Evolutionary conservation across 148 eudicot species (phyloP).

Genomic region (Pharnaceum exiguum): DNA sequence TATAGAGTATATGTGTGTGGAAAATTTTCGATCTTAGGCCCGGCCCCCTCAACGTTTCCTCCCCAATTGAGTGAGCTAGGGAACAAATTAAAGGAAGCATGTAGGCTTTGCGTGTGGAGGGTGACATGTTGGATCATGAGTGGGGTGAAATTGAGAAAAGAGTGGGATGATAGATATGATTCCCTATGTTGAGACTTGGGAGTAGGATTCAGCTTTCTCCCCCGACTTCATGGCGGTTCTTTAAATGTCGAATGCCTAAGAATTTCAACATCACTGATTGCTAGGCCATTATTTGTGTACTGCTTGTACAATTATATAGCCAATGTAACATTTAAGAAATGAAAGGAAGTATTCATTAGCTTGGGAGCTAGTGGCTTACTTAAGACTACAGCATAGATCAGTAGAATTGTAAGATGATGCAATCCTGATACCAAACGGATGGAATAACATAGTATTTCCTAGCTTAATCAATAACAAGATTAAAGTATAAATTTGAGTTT

Average conservation of each 20-base stretch:
- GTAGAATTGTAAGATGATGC: no score
- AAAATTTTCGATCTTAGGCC: no score
- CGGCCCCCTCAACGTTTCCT: no score
- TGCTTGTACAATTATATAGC: neutral
- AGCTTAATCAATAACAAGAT: no score
- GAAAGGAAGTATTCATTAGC: no score
- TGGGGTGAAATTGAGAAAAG: slow-evolving; percentile 16
- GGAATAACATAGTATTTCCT: no score
- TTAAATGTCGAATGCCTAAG: slow-evolving; percentile 13
- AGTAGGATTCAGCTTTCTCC: slow-evolving; percentile 20
- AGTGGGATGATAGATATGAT: slow-evolving; percentile 14
- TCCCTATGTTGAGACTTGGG: slow-evolving; percentile 19
- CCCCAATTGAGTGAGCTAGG: neutral
- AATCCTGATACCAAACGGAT: no score
- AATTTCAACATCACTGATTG: slow-evolving; percentile 33
- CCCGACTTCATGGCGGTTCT: slow-evolving; percentile 18
- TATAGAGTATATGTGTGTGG: no score
- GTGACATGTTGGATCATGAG: slow-evolving; percentile 16
- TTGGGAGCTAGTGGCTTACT: no score
- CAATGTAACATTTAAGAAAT: neutral
- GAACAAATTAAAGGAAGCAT: neutral
- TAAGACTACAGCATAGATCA: no score
- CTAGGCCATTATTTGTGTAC: slow-evolving; percentile 28
- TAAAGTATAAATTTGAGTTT: no score
- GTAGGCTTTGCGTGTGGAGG: slow-evolving; percentile 22